Evolutionary conservation across 306 rosid species (phyloP).

Genomic region (Vigna trinervia): DNA sequence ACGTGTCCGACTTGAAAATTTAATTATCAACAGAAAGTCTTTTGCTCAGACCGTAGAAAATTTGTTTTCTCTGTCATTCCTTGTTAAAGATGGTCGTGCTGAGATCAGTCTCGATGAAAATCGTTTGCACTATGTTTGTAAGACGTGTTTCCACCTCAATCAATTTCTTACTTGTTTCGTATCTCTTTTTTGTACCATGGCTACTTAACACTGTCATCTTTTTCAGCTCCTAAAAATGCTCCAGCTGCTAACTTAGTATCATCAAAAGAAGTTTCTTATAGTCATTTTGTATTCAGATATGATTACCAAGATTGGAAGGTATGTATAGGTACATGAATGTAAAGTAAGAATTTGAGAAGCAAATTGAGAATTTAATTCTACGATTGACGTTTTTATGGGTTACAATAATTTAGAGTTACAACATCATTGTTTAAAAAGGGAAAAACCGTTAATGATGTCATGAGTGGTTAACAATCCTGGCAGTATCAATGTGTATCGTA

Average conservation of each 20-base stretch:
- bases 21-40: constrained; percentile 67
- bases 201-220: constrained; percentile 5
- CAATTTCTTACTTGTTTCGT: constrained; percentile 2
- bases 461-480: not conserved
- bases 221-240: constrained; percentile 81
- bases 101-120: constrained; percentile 59
- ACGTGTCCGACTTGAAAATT: constrained; percentile 60
- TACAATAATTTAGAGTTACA: not conserved
- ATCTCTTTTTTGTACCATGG: not conserved
- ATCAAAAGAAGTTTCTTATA: constrained; percentile 61
- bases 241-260: constrained; percentile 57
- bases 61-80: constrained; percentile 79
- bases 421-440: not conserved
- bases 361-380: not conserved
- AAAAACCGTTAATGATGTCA: not conserved
- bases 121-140: constrained; percentile 72
- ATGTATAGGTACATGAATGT: constrained; percentile 6
- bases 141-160: constrained; percentile 38
- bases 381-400: not conserved
- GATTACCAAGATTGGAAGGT: constrained; percentile 95
- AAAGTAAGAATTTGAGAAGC: not conserved
- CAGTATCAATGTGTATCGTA: not conserved
- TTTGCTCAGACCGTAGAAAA: constrained; percentile 91
- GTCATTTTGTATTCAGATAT: constrained; percentile 81
- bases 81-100: constrained; percentile 89